A percentile compares a stretch with the other conserved stretches of the same genome.
Conservation (phyloP, 352 stramenopile species). For the Thraustotheca clavata region DNA sequence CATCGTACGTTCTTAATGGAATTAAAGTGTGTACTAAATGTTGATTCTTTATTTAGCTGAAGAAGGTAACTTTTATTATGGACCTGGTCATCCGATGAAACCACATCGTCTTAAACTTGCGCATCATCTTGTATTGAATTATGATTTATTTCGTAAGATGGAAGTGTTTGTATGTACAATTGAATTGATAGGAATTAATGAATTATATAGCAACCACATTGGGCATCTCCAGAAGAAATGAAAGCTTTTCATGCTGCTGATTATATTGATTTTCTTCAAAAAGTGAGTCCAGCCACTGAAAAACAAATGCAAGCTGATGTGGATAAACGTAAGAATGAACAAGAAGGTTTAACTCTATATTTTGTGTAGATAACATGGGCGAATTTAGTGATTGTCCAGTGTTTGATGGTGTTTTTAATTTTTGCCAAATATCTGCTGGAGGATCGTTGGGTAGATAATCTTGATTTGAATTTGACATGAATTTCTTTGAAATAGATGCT, state of each 20-base stretch:
- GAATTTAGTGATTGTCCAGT: slow-evolving; percentile 97
- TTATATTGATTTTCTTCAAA: slow-evolving; percentile 97
- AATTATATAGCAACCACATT: slow-evolving; percentile 55
- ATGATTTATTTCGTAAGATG: slow-evolving; percentile 98
- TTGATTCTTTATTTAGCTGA: slow-evolving; percentile 53
- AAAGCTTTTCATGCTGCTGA: slow-evolving; percentile 95
- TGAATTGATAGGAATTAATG: neutral
- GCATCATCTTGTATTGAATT: slow-evolving; percentile 97
- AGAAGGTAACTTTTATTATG: slow-evolving; percentile 97
- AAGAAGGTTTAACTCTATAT: neutral
- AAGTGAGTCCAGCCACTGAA: slow-evolving; percentile 93
- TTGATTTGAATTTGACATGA: neutral
- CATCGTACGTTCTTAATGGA: slow-evolving; percentile 40
- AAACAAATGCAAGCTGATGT: slow-evolving; percentile 67
- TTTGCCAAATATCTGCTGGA: slow-evolving; percentile 96
- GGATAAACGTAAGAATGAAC: slow-evolving; percentile 47
- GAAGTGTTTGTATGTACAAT: slow-evolving; percentile 90
- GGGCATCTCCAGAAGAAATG: slow-evolving; percentile 89
- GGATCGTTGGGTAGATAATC: slow-evolving; percentile 77
- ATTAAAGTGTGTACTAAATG: neutral
- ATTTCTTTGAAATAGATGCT: slow-evolving; percentile 63
- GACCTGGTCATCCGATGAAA: slow-evolving; percentile 96
- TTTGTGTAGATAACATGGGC: slow-evolving; percentile 87
- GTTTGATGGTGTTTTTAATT: slow-evolving; percentile 99
- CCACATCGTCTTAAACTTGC: slow-evolving; percentile 95